These are phyloP conservation scores for Trypanosoma rangeli DNA, from an alignment of 208 protist species.

Conservation along the genomic window DNA sequence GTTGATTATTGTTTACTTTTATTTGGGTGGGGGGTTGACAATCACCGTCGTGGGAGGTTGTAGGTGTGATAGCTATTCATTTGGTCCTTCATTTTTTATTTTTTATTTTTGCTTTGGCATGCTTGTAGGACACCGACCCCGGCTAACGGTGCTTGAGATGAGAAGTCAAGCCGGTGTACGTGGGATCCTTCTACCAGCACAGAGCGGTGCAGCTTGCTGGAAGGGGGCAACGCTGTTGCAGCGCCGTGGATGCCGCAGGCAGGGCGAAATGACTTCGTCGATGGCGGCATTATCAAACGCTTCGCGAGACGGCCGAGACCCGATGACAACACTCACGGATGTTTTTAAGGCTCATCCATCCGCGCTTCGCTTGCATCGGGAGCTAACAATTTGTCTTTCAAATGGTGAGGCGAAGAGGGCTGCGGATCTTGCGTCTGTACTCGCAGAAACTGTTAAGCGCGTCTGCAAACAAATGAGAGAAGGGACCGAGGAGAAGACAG, in stretches of 20 bases:
- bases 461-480: constrained; percentile 2
- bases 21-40: too few relatives aligned
- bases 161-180: neutral
- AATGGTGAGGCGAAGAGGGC: constrained; percentile 57
- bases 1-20: too few relatives aligned
- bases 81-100: neutral
- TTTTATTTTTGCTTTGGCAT: neutral
- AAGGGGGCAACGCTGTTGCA: neutral
- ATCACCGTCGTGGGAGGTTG: too few relatives aligned
- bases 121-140: constrained; percentile 2
- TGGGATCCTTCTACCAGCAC: neutral
- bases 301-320: constrained; percentile 21
- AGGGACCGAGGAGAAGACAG: neutral
- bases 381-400: constrained; percentile 70
- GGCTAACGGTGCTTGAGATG: constrained; percentile 3
- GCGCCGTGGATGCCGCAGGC: constrained; percentile 6
- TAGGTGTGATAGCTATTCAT: neutral
- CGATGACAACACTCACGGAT: constrained; percentile 64
- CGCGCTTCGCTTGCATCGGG: constrained; percentile 65
- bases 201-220: neutral
- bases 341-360: constrained; percentile 74
- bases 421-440: constrained; percentile 61
- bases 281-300: neutral
- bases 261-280: neutral
- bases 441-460: constrained; percentile 52